Conservation (phyloP, 345 rosid genomes). For the Geranium rotundifolium region DNA sequence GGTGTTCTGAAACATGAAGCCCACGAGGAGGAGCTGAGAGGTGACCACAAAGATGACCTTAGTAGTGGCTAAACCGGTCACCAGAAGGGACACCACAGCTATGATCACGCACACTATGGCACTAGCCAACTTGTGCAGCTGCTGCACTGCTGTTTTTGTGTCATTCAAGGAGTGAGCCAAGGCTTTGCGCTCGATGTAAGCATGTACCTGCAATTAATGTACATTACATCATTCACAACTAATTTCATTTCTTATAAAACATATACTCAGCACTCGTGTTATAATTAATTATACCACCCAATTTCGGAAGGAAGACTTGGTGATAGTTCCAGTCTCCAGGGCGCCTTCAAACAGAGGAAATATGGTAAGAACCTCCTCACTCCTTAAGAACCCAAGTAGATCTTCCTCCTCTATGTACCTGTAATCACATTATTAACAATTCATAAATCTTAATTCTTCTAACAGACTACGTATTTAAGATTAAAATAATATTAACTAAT, state of each 20-base stretch:
- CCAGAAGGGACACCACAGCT: conserved; percentile 39
- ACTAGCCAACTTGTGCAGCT: conserved; percentile 67
- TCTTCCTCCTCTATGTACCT: conserved; percentile 47
- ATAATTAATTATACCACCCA: conserved; percentile 32
- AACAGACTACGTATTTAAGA: no score
- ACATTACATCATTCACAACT: no score
- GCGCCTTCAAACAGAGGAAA: conserved; percentile 52
- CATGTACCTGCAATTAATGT: conserved; percentile 33
- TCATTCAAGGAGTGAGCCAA: conserved; percentile 64
- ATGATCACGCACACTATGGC: conserved; percentile 42
- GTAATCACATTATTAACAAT: background rate
- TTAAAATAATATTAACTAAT: no score
- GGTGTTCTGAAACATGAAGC: conserved; percentile 70
- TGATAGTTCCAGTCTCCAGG: conserved; percentile 32
- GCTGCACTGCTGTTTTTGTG: conserved; percentile 67
- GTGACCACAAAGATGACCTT: conserved; percentile 50
- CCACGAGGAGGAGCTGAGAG: conserved; percentile 58
- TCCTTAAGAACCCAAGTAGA: conserved; percentile 28
- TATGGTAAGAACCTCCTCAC: conserved; percentile 29
- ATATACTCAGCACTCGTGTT: no score
- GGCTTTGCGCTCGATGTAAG: conserved; percentile 60
- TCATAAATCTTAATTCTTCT: no score
- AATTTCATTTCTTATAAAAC: no score
- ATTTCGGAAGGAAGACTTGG: conserved; percentile 32
- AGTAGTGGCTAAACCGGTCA: conserved; percentile 50